Evolutionary conservation across 805 yeast genomes (phyloP), one percentile per base, ranked within the genome.

Genomic region (Starmerella gropengiesseri): DNA sequence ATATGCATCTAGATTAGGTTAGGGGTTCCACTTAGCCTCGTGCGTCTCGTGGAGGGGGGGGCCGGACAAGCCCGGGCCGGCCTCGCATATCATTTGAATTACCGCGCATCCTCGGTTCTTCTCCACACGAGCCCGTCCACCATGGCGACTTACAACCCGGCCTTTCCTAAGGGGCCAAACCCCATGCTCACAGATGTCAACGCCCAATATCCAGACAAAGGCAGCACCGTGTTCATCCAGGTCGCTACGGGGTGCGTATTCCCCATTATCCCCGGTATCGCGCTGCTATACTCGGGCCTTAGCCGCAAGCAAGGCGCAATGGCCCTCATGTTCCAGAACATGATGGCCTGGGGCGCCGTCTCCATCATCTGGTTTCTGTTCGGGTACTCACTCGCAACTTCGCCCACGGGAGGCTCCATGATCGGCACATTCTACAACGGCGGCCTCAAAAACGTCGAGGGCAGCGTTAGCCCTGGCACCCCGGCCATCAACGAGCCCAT

Each of bases 181-280:
- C 48, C 48, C 3, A 14, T 45, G 28, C 12, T 34, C n/a, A 37
- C 42, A 1, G 42, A 45, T 31, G 48, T 45, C 12, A 45, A 45
- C 32, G 6, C 36, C 3, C 48, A 45, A 16, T 45, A 36, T 17
- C 30, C 45, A 7, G 36, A 32, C 16, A 20, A 37, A 4, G 41
- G 42, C 5, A 41, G 29, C 31, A 26, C 33, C 13, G 48, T 45
- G 6, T 45, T 37, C 33, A 36, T 45, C 13, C 41, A 36, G 35
- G 45, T 41, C 8, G 48, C 48, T 6, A 8, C 48, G 5, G 48
- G 48, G 5, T 45, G 48, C 26, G 48, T 45, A 8, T 45, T 45
- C 45, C 48, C 48, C 1, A 45, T 45, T n/a, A 45, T 45, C 23
- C 48, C 48, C 3, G 48, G 48, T 2, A 41, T 45, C 11, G 48